Base-by-base conservation (phyloP, 208 protist species). In the Trypanosoma platydactyli region DNA sequence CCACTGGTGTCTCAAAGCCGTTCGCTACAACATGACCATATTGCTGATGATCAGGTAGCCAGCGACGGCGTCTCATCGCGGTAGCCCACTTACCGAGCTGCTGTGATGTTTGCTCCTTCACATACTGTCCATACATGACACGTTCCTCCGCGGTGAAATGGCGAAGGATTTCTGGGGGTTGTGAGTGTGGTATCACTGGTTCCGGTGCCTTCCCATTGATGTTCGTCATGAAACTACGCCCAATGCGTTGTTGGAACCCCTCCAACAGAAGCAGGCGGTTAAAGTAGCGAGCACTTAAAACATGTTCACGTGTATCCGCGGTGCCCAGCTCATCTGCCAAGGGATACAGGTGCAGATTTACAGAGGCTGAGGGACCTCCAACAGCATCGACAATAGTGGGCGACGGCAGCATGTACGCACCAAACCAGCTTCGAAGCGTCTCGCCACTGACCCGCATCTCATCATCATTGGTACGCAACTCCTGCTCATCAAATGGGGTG, bases 361-460 rank as follows among this genome's bases (percentile, higher is more conserved):
- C 60, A 27, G 70, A 56, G n/a, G 54, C 45, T 40, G 59, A 57
- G 27, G 65, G 49, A 27, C 71, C 71, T 51, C 90, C 50, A 22
- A 88, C 79, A 0, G 83, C 79, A 64, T 86, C 67, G 38, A 89
- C 81, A n/a, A 94, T 64, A 18, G 80, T 83, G 25, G 91, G 91
- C 13, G 88, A 92, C 12, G 91, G 91, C 51, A 96, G 72, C 73
- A 93, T 76, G 68, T 92, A 94, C 44, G 83, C 79, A 35, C 91
- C 91, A 67, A 96, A 94, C 87, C 91, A 96, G 49, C 67, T 72
- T 7, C 91, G 88, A 65, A 96, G 68, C 61, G 85, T 85, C 69
- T 90, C 86, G 1, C 52, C 82, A 33, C 78, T 70, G 50, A 93
- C 78, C 27, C 48, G n/a, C 46, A 82, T 42, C 73, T 94, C 88